phyloP scores from a whole-genome alignment of 129 eudicot genomes.

The Pittosporum tobira region DNA sequence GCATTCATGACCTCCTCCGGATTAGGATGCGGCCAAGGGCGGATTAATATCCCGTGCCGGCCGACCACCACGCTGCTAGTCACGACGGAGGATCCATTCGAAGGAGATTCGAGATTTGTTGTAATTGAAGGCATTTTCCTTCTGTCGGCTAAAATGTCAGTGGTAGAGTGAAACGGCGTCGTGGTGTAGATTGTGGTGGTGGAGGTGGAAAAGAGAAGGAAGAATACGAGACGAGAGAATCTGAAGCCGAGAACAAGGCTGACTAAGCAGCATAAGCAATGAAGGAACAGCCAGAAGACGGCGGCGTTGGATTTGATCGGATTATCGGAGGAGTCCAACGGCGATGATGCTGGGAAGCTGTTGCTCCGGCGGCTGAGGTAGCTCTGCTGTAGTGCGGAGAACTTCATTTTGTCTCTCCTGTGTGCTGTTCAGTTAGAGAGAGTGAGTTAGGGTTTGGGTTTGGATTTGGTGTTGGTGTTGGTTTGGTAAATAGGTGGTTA shows the following conservation, averaged over 20 bases:
- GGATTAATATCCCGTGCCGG: conserved; percentile 79
- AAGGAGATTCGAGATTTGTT: conserved; percentile 7
- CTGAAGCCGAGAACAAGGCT: conserved; percentile 67
- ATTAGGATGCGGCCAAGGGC: conserved; percentile 99
- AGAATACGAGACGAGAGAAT: conserved; percentile 73
- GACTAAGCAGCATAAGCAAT: conserved; percentile 55
- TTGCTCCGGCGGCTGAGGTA: conserved; percentile 43
- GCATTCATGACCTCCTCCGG: conserved; percentile 83
- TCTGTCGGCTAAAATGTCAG: conserved; percentile 24
- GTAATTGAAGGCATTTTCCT: conserved; percentile 23
- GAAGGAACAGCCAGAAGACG: conserved; percentile 47
- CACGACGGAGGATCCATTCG: conserved; percentile 8
- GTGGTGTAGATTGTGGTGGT: conserved; percentile 31
- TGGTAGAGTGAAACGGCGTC: conserved; percentile 22
- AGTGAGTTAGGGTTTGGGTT: not conserved
- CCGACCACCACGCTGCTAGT: conserved; percentile 69
- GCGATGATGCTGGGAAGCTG: conserved; percentile 34
- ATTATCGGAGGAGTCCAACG: conserved; percentile 36
- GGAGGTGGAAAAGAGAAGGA: conserved; percentile 47
- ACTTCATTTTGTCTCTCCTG: conserved; percentile 35
- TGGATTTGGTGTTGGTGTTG: not conserved
- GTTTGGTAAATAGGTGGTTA: not conserved
- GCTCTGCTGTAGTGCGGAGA: conserved; percentile 44
- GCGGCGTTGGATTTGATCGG: conserved; percentile 43
- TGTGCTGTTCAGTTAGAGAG: not conserved